Conservation (phyloP, 2,329 filamentous ascomycete species). For the Fusarium temperatum region DNA sequence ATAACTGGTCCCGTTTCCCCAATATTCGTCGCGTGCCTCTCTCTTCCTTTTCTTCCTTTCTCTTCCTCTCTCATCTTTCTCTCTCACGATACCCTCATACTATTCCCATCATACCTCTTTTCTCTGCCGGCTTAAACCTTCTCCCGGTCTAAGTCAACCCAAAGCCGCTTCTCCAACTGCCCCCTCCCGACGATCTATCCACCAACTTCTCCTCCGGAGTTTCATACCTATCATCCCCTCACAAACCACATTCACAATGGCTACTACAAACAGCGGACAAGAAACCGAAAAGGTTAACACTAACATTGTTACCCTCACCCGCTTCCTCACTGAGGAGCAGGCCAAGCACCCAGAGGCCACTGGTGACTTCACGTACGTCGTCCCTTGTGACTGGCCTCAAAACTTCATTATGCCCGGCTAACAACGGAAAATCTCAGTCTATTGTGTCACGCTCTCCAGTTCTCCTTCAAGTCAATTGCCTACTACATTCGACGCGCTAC, state of each 20-base stretch:
- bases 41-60: constrained; percentile 11
- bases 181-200: constrained; percentile 25
- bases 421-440: constrained; percentile 63
- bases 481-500: constrained; percentile 98
- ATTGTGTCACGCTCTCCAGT: constrained; percentile 96
- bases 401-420: constrained; percentile 19
- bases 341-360: constrained; percentile 92
- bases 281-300: constrained; percentile 88
- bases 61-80: constrained; percentile 11
- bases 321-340: constrained; percentile 97
- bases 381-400: neutral
- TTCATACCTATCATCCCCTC: constrained; percentile 13
- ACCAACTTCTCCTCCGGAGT: constrained; percentile 13
- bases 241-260: constrained; percentile 44
- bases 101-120: constrained; percentile 21
- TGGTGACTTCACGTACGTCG: constrained; percentile 90
- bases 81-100: constrained; percentile 31
- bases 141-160: constrained; percentile 18
- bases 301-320: constrained; percentile 92
- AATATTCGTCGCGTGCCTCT: constrained; percentile 27
- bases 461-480: constrained; percentile 99
- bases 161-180: constrained; percentile 17
- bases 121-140: constrained; percentile 27
- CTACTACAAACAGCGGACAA: constrained; percentile 52
- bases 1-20: constrained; percentile 30